Base-by-base conservation (phyloP, 2,329 filamentous ascomycete genomes). In the Ascochyta pisi region DNA sequence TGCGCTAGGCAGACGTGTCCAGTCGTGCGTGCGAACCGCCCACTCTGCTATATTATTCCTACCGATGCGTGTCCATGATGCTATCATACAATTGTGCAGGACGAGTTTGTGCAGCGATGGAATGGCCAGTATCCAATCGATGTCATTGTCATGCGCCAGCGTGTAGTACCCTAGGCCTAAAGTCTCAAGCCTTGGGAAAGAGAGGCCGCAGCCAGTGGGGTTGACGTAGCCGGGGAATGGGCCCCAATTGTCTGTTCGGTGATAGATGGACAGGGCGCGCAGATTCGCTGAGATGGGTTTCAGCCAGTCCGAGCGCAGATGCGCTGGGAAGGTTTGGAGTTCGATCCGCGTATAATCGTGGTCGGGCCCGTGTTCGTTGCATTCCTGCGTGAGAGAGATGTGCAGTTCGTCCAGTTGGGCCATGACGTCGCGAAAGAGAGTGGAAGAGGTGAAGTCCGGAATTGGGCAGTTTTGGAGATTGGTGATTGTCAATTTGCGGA, bases 61-160 rank as follows among this genome's bases (percentile, higher is more conserved):
- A 2, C 16, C 23, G 42, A 60, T 60, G 16, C 23, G 19, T 15
- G 57, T 44, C 40, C 37, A 57, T 3, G 52, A 53, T 5, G 24
- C 37, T 15, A 60, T 60, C 57, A 60, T 60, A 41, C 53, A 57
- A 15, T 57, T 60, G 31, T 50, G 45, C 27, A 60, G 37, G 13
- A 48, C 31, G 12, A 60, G 49, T 22, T 54, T 57, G 23, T 46
- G 44, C 4, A 60, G 41, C 4, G 53, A 48, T 15, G 47, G 42
- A 27, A 57, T 57, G 15, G 39, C 31, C 4, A 51, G 24, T 10
- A 60, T 48, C 57, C 57, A 57, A 41, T 60, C 45, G 27, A 60
- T 29, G 40, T 57, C 49, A 19, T 40, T 31, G 37, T 60, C 49
- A 26, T 60, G 53, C 38, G 57, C 57, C 31, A 60, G 40, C 9